These are phyloP conservation scores for Eucalyptus marginata DNA, from an alignment of 345 rosid genomes.

Conservation along the genomic window DNA sequence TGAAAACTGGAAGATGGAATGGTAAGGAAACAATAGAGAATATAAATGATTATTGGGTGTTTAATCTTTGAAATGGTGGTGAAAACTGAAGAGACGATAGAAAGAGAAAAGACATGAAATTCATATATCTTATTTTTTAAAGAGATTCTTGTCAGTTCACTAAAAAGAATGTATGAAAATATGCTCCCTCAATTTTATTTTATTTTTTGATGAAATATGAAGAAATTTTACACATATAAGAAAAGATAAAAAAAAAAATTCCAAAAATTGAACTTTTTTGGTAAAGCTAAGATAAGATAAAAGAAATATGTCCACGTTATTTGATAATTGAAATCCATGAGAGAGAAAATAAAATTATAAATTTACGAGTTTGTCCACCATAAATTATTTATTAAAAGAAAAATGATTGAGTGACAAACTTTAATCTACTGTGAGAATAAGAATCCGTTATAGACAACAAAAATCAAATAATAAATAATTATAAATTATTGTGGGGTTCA, in stretches of 20 bases:
- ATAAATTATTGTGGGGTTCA: too few relatives aligned
- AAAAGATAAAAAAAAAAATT: too few relatives aligned
- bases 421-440: too few relatives aligned
- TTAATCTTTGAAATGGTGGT: not conserved
- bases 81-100: not conserved
- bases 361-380: not conserved
- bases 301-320: not conserved
- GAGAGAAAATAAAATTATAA: not conserved
- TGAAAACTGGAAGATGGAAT: not conserved
- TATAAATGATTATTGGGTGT: not conserved
- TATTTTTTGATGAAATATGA: not conserved
- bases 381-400: too few relatives aligned
- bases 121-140: not conserved
- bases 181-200: not conserved
- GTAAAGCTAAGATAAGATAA: not conserved
- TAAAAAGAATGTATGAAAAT: not conserved
- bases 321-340: not conserved
- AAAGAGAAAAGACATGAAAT: not conserved
- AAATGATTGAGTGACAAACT: too few relatives aligned
- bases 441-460: rapidly evolving
- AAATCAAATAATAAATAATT: too few relatives aligned
- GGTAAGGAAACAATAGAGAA: not conserved
- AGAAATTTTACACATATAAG: not conserved
- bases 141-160: not conserved
- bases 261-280: not conserved